Evolutionary conservation across 495 filamentous ascomycete genomes (phyloP).

Genomic region (Hamigera avellanea): DNA sequence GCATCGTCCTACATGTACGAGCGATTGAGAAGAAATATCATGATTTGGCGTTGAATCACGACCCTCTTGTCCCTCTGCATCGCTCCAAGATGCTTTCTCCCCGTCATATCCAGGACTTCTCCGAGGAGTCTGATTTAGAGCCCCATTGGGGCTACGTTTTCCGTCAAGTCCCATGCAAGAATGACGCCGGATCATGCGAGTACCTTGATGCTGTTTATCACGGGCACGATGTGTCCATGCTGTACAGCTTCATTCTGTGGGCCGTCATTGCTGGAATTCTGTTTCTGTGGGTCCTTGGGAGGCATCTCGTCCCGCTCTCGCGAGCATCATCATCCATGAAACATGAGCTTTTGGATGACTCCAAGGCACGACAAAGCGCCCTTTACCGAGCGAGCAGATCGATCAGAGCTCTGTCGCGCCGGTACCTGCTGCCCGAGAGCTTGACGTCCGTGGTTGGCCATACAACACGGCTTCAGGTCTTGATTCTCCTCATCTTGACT

Average conservation of each 20-base stretch:
- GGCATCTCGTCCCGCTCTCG: too few species aligned
- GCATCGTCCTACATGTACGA: too few species aligned
- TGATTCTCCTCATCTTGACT: conserved; percentile 35
- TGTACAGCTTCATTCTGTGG: conserved; percentile 53
- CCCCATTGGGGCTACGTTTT: conserved; percentile 52
- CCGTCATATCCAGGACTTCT: conserved; percentile 32
- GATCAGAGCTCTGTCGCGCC: conserved; percentile 8
- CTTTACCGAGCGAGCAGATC: conserved; percentile 8
- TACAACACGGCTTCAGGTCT: conserved; percentile 32
- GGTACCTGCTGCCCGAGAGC: conserved; percentile 28
- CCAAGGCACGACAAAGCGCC: conserved; percentile 3
- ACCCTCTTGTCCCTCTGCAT: too few species aligned
- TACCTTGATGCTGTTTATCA: conserved; percentile 52
- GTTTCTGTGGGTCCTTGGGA: conserved; percentile 28
- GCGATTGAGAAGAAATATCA: too few species aligned
- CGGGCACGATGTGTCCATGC: conserved; percentile 45
- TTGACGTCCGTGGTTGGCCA: conserved; percentile 21
- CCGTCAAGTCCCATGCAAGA: conserved; percentile 45
- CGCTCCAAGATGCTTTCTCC: too few species aligned
- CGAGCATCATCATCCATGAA: too few species aligned
- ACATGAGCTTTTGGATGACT: conserved; percentile 3
- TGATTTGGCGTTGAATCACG: too few species aligned
- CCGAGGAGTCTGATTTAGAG: conserved; percentile 25
- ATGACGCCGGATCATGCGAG: conserved; percentile 47
- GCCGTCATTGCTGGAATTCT: conserved; percentile 39